Evolutionary conservation across 2,329 filamentous ascomycete genomes (phyloP), one percentile per base, ranked within the genome.

Genomic region (Alternaria infectoria): DNA sequence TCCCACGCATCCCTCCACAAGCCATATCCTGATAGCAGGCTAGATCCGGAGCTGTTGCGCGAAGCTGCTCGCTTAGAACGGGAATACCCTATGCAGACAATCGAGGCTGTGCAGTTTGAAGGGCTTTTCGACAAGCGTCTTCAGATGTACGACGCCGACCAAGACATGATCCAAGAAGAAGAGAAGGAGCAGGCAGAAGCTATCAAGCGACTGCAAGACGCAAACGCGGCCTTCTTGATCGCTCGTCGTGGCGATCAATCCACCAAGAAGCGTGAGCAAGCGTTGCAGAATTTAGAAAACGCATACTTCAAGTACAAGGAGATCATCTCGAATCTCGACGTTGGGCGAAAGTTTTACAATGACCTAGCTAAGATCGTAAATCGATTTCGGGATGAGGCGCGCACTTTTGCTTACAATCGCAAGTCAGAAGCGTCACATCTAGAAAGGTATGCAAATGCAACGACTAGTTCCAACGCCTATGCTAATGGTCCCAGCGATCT

Each of bases 231-330:
- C 17, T 97, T 98, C 71, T 87, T 91, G 65, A 84, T 87, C 19
- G 92, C 92, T 68, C 88, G 90, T 57, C 86, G 85, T 43, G 89
- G 90, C 4, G 91, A 93, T 68, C 85, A 86, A 0, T 88, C 87
- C 6, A 87, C 86, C 2, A 87, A 86, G 64, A 93, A 97, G 75
- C 89, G 96, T 13, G 95, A 98, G 77, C 87, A 91, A 69, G 93
- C 93, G 0, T 82, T 99, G 52, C 96, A 99, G 80, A 89, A 87
- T 65, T 84, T 99, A 10, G 95, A 98, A 79, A 93, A 92, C 67
- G 95, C 93, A 1, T 98, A 97, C 77, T 89, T 93, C 80, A 96
- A 95, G 81, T 98, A 98, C 83, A 97, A 97, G 81, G 95, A 99
- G 78, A 93, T 98, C 60, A 89, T 97, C 61, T 92, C 88, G 68